phyloP scores from a whole-genome alignment of 805 yeast species.

The Kodamaea kaohsiungensis region DNA sequence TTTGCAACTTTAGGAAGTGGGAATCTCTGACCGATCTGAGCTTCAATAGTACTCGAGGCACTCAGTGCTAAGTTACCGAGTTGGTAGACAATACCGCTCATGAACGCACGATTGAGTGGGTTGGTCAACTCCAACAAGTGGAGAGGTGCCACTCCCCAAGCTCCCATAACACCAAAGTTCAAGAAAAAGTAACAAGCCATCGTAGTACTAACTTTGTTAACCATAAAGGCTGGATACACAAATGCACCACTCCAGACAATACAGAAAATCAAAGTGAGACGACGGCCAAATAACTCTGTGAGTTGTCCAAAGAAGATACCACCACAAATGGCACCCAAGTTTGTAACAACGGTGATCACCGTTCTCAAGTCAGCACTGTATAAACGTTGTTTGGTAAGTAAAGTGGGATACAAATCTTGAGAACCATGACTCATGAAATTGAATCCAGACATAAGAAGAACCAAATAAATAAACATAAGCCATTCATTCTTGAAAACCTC shows the following conservation, averaged over 20 bases:
- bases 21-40: conserved; percentile 60
- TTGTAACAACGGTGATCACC: conserved; percentile 62
- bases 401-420: conserved; percentile 71
- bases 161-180: conserved; percentile 69
- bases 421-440: conserved; percentile 75
- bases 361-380: conserved; percentile 50
- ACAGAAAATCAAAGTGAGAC: conserved; percentile 48
- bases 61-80: conserved; percentile 73
- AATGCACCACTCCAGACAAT: conserved; percentile 50
- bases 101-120: conserved; percentile 54
- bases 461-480: conserved; percentile 33
- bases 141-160: conserved; percentile 72
- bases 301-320: conserved; percentile 62
- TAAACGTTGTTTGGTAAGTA: conserved; percentile 53
- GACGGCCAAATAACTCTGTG: conserved; percentile 60
- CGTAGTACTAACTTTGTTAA: conserved; percentile 22
- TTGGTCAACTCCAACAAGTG: conserved; percentile 63
- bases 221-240: conserved; percentile 49
- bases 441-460: conserved; percentile 60
- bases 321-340: conserved; percentile 67
- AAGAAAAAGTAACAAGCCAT: conserved; percentile 64
- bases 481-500: conserved; percentile 22
- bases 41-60: conserved; percentile 70
- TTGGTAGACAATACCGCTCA: conserved; percentile 65
- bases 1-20: conserved; percentile 40